phyloP scores from a whole-genome alignment of 2,329 filamentous ascomycete species.

The Metarhizium brunneum region DNA sequence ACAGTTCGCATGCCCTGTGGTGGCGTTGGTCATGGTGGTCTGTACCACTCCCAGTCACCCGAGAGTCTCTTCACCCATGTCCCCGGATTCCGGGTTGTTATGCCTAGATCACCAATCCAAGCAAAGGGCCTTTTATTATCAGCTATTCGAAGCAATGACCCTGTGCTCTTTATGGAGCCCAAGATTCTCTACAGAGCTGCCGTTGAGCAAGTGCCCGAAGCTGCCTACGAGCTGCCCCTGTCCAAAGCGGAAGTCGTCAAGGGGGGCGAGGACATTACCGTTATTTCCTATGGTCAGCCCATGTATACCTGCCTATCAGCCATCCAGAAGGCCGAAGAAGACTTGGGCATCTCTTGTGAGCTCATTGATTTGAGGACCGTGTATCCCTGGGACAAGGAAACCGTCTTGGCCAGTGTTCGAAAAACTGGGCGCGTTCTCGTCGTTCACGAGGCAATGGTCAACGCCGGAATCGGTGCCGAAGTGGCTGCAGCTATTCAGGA shows the following conservation, averaged over 20 bases:
- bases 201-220: conserved; percentile 80
- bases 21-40: conserved; percentile 77
- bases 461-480: conserved; percentile 81
- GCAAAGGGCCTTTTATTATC: conserved; percentile 79
- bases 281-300: conserved; percentile 84
- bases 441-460: conserved; percentile 88
- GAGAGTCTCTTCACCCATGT: conserved; percentile 84
- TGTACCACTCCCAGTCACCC: conserved; percentile 85
- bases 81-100: conserved; percentile 74
- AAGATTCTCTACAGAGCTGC: conserved; percentile 89
- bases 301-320: conserved; percentile 76
- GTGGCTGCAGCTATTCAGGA: conserved; percentile 85
- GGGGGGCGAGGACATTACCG: conserved; percentile 68
- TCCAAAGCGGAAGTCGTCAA: conserved; percentile 81
- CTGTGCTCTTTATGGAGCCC: conserved; percentile 87
- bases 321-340: conserved; percentile 64
- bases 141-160: conserved; percentile 72
- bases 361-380: conserved; percentile 81
- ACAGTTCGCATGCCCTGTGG: conserved; percentile 88
- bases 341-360: conserved; percentile 68
- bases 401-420: conserved; percentile 69
- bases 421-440: conserved; percentile 83
- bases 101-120: conserved; percentile 77
- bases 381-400: conserved; percentile 84
- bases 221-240: conserved; percentile 72